These are phyloP conservation scores for Brassica hybrid DNA, from an alignment of 441 rosid genomes.

Conservation along the genomic window DNA sequence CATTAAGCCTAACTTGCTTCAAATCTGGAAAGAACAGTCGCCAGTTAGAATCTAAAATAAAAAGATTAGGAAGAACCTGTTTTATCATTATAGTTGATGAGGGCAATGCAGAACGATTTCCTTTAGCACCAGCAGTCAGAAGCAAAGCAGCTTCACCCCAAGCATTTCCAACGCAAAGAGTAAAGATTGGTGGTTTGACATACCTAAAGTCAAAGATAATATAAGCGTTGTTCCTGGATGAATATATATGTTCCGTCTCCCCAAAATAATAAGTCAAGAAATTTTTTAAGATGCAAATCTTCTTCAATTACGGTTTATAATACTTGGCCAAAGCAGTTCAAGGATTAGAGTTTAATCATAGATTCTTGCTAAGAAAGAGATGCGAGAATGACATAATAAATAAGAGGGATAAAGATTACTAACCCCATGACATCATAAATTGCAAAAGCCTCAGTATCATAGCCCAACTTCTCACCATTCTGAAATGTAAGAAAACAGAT, in stretches of 20 bases:
- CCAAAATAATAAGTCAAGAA: slow-evolving; percentile 13
- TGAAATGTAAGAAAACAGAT: slow-evolving; percentile 33
- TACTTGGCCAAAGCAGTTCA: slow-evolving; percentile 11
- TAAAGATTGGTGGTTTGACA: slow-evolving; percentile 82
- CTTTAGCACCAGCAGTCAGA: slow-evolving; percentile 88
- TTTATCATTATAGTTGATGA: slow-evolving; percentile 90
- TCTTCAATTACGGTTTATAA: slow-evolving; percentile 13
- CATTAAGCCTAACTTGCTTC: slow-evolving; percentile 13
- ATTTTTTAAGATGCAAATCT: background rate
- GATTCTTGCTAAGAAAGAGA: background rate
- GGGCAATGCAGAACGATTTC: slow-evolving; percentile 87
- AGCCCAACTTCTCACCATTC: slow-evolving; percentile 67
- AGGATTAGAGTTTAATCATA: background rate
- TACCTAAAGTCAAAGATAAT: slow-evolving; percentile 51
- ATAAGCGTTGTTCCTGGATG: slow-evolving; percentile 14
- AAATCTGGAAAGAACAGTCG: background rate
- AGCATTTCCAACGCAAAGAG: slow-evolving; percentile 92
- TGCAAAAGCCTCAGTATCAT: slow-evolving; percentile 90
- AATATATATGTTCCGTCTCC: background rate
- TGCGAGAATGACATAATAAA: slow-evolving; percentile 18
- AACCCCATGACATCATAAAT: slow-evolving; percentile 89
- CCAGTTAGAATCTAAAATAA: slow-evolving; percentile 15
- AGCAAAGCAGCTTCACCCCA: slow-evolving; percentile 98
- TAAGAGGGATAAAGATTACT: slow-evolving; percentile 29
- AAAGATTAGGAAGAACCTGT: slow-evolving; percentile 52